Evolutionary conservation across 805 yeast genomes (phyloP), one percentile per base, ranked within the genome.

Genomic region (Cyberlindnera nakhonratchasimensis): DNA sequence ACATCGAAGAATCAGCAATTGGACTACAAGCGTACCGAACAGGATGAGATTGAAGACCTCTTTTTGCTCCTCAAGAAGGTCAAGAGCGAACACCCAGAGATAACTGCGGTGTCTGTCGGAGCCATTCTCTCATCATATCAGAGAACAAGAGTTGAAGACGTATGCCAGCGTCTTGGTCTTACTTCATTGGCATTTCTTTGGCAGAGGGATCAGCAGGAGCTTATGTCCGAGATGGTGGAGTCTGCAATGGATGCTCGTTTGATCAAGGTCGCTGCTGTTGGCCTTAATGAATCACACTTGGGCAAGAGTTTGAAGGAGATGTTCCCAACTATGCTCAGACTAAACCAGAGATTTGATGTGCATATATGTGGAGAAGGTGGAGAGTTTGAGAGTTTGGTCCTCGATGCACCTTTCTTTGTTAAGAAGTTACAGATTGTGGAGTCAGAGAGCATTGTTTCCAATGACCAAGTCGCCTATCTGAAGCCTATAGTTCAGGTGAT

Each of bases 281-380:
- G 99, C 0, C 71, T 93, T 37, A 70, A 75, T 42, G 71, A 73
- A 13, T 58, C 57, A 1, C 86, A 89, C 63, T 66, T 93, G 47
- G 95, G 95, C 2, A 74, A 75, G 59, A 66, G 81, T 2, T 66
- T 93, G 32, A 75, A 70, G 5, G 75, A 85, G 47, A 67, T 83
- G 49, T 75, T 73, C 42, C 84, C 87, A 1, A 72, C 67, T 0
- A 62, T 93, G 58, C 49, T 68, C 11, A 67, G 67, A 29, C 65
- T 90, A 46, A 83, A 89, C 59, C 46, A 59, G 9, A 65, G 68
- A 61, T 90, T 77, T 63, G 95, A 90, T 2, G 86, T 90, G 12
- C 96, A 91, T 61, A 80, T 93, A 0, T 93, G 99, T 66, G 99
- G 99, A 12, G 99, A 93, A 68, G 99, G 99, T 25, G 99, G 99